These are phyloP conservation scores for Punica granatum DNA, from an alignment of 345 rosid genomes.

Conservation along the genomic window DNA sequence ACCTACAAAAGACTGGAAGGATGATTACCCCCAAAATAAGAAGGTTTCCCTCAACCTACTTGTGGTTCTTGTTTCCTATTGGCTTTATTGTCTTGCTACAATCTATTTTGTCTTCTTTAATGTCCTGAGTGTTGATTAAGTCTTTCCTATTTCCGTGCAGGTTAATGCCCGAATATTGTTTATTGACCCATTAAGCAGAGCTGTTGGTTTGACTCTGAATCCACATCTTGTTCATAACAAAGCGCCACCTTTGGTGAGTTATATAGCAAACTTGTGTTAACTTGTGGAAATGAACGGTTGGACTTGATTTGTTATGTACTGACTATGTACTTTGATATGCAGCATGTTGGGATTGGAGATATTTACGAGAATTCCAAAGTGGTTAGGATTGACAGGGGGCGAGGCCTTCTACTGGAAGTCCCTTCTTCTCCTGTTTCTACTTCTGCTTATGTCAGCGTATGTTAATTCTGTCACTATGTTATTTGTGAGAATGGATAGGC, in stretches of 20 bases:
- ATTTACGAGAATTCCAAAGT: conserved; percentile 81
- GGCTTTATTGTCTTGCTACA: background rate
- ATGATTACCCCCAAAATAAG: conserved; percentile 62
- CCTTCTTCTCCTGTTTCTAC: conserved; percentile 56
- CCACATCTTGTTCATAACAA: conserved; percentile 68
- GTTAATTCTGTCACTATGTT: conserved; percentile 18
- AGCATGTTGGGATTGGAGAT: conserved; percentile 66
- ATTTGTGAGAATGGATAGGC: conserved; percentile 5
- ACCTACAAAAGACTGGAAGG: conserved; percentile 69
- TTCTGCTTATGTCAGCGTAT: conserved; percentile 79
- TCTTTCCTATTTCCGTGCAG: conserved; percentile 24
- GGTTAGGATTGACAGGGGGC: conserved; percentile 70
- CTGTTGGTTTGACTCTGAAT: conserved; percentile 89
- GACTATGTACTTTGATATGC: conserved; percentile 21
- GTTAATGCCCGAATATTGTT: conserved; percentile 87
- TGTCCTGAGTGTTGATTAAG: background rate
- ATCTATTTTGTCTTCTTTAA: background rate
- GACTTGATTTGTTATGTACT: conserved; percentile 4
- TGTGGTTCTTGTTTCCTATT: background rate
- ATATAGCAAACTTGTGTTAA: background rate
- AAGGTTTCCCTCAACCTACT: conserved; percentile 35
- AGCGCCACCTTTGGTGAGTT: conserved; percentile 73
- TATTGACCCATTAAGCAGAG: conserved; percentile 88
- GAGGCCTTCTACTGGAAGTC: conserved; percentile 84
- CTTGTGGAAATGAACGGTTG: background rate